Percentiles rank a stretch among this genome's conserved stretches.
Conservation (phyloP, 768 basidiomycete species). For the Baorangia bicolor region DNA sequence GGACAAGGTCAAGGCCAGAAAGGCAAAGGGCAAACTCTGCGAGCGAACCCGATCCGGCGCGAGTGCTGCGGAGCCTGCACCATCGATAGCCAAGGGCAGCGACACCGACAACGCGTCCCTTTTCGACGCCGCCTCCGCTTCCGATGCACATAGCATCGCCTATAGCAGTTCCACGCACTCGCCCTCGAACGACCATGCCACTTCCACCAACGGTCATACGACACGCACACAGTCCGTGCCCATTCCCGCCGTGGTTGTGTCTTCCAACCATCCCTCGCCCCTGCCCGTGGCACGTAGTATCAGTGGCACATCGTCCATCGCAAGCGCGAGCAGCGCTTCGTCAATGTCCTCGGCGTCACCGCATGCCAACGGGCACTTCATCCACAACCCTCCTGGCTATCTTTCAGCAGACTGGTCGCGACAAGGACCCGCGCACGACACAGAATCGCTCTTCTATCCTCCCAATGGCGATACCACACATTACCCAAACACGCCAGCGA, state of each 20-base stretch:
- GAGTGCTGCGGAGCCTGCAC: neutral
- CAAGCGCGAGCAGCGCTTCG: conserved; percentile 21
- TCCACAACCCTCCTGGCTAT: conserved; percentile 12
- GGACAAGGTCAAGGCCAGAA: conserved; percentile 36
- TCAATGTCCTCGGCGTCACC: conserved; percentile 18
- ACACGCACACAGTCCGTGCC: conserved; percentile 1
- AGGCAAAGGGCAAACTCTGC: conserved; percentile 13
- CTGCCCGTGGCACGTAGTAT: conserved; percentile 14
- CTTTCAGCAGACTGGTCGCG: conserved; percentile 31
- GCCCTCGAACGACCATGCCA: conserved; percentile 18
- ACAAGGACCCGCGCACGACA: conserved; percentile 7
- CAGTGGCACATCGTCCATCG: conserved; percentile 23
- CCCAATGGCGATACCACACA: neutral
- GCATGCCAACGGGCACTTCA: neutral
- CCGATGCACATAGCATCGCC: conserved; percentile 29
- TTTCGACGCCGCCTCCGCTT: conserved; percentile 23
- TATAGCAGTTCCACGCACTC: conserved; percentile 28
- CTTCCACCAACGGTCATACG: neutral
- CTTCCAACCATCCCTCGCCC: conserved; percentile 18
- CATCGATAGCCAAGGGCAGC: conserved; percentile 13
- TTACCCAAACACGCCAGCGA: neutral
- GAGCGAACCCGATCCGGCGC: neutral
- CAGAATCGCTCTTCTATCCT: neutral
- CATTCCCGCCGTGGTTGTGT: conserved; percentile 31
- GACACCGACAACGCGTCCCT: conserved; percentile 28